Percentiles rank a stretch among this genome's conserved stretches.
Conservation (phyloP, 2,329 filamentous ascomycete species). For the Aspergillus puulaauensis region DNA sequence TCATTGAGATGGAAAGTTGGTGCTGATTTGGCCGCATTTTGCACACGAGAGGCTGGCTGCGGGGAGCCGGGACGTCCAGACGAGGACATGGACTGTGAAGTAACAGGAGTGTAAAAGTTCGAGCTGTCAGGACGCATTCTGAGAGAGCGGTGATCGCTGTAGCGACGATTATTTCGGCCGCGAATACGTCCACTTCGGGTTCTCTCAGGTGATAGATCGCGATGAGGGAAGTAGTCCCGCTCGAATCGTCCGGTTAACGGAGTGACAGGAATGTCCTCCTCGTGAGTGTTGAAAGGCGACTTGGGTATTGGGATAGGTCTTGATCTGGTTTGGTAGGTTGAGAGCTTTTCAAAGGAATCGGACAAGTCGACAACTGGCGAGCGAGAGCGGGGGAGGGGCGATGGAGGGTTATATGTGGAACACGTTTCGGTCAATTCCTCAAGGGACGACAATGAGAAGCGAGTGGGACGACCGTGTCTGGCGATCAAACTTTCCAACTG, state of each 20-base stretch:
- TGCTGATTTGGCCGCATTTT: slow-evolving; percentile 35
- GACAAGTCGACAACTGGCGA: slow-evolving; percentile 25
- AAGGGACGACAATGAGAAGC: slow-evolving; percentile 38
- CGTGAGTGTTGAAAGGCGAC: slow-evolving; percentile 23
- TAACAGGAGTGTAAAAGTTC: slow-evolving; percentile 31
- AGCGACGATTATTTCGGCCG: slow-evolving; percentile 16
- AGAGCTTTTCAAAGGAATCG: slow-evolving; percentile 27
- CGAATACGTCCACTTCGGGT: slow-evolving; percentile 17
- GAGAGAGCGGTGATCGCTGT: slow-evolving; percentile 10
- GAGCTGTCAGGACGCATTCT: slow-evolving; percentile 36
- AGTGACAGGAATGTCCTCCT: slow-evolving; percentile 37
- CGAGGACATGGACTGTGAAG: slow-evolving; percentile 35
- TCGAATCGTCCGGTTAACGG: slow-evolving; percentile 41
- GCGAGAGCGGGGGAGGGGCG: slow-evolving; percentile 20
- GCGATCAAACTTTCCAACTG: slow-evolving; percentile 38
- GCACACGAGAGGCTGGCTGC: slow-evolving; percentile 32
- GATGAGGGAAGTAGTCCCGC: slow-evolving; percentile 35
- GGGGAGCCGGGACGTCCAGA: slow-evolving; percentile 33
- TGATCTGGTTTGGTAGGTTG: slow-evolving; percentile 29
- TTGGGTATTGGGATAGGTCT: slow-evolving; percentile 38
- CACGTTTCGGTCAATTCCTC: slow-evolving; percentile 38
- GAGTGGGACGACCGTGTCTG: slow-evolving; percentile 40
- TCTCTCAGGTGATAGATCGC: slow-evolving; percentile 22
- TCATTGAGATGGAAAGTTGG: slow-evolving; percentile 40
- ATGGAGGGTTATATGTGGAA: slow-evolving; percentile 37